Conservation (phyloP, 768 basidiomycete species). For the Boletus vinaceobasis region DNA sequence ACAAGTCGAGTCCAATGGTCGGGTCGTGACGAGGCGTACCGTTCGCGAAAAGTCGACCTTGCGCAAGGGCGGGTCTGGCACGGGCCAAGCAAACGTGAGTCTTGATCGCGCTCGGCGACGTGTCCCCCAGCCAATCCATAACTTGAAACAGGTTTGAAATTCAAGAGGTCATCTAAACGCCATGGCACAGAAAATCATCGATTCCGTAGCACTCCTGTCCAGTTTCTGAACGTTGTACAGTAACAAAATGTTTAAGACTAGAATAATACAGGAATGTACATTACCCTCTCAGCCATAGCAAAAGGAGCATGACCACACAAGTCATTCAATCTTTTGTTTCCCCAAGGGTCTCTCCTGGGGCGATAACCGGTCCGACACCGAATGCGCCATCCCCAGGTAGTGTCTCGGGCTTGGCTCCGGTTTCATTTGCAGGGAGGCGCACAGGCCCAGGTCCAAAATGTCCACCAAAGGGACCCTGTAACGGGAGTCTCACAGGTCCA, state of each 20-base stretch:
- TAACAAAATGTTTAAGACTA: constrained; percentile 2
- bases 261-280: constrained; percentile 3
- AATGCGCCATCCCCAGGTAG: constrained; percentile 29
- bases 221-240: neutral
- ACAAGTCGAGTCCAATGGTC: constrained; percentile 24
- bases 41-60: constrained; percentile 7
- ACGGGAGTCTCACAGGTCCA: constrained; percentile 18
- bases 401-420: constrained; percentile 18
- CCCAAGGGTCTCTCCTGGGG: constrained; percentile 28
- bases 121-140: neutral
- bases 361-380: constrained; percentile 25
- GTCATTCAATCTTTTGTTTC: constrained; percentile 5
- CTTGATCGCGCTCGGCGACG: neutral
- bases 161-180: no score
- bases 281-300: neutral
- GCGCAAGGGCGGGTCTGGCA: neutral
- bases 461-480: constrained; percentile 8
- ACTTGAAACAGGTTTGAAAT: constrained; percentile 13
- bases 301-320: neutral
- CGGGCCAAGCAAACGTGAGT: constrained; percentile 18
- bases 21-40: constrained; percentile 19
- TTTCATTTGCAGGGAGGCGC: constrained; percentile 18
- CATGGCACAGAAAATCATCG: neutral
- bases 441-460: constrained; percentile 18
- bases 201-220: neutral